Base-by-base conservation (phyloP, 176 grass and related monocot genomes). In the Musa itinerans region DNA sequence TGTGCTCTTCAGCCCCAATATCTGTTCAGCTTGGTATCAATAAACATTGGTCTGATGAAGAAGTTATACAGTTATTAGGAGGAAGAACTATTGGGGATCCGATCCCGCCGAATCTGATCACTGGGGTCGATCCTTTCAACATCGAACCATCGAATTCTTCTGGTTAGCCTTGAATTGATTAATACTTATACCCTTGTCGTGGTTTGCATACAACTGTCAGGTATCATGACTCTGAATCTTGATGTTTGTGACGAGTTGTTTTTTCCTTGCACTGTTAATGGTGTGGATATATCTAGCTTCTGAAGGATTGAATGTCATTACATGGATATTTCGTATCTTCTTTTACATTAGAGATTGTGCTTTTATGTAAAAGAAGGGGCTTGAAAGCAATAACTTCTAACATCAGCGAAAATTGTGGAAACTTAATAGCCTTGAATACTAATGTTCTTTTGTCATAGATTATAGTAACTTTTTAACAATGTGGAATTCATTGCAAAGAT, bases 111-210 rank as follows among this genome's bases (percentile, higher is more conserved):
- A 65, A 25, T 65, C 7, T 65, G 23, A 65, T 26, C 21, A 13
- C 22, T 65, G 63, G 63, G 26, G 22, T 26, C 11, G 63, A 65
- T 26, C 63, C 63, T 2, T 26, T 65, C 63, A 29, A 14, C 63
- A 65, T 65, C 12, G 63, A 65, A 29, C 63, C 63, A 12, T 13
- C 8, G 23, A 25, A 65, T 26, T 65, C 23, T 65, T 27, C 63
- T 65, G 63, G 63, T 65, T 65, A 65, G 57, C 22, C 62, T 64
- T 64, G 62, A 64, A 27, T 26, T 65, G 63, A 11, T 65, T 65
- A 26, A 27, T 27, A 26, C 9, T 65, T 65, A 27, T 62, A 9
- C 17, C 8, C 58, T 21, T 19, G 34, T 43, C 34, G 34, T 43
- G 34, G 15, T 62, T 62, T 62, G 6, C 58, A 8, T 62, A 20